These are phyloP conservation scores for Biscutella laevigata DNA, from an alignment of 441 rosid species.

Conservation along the genomic window DNA sequence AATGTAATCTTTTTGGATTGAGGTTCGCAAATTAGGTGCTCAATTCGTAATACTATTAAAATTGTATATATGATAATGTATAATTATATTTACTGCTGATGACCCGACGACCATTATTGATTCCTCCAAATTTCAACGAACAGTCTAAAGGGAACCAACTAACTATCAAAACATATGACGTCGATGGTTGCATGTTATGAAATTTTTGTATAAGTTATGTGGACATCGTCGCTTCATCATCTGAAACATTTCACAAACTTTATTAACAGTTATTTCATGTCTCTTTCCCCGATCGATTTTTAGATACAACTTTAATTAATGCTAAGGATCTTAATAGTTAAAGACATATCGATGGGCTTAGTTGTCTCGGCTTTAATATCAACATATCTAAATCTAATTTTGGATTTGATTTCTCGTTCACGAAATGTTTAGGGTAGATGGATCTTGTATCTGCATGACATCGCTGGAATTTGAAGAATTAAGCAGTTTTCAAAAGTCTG, in stretches of 20 bases:
- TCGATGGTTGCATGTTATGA: not conserved
- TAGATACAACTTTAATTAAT: slow-evolving; percentile 18
- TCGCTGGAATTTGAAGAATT: too few relatives aligned
- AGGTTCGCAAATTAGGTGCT: too few relatives aligned
- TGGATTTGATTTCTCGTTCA: too few relatives aligned
- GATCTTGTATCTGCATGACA: too few relatives aligned
- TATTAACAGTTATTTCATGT: not conserved
- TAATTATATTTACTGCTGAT: too few relatives aligned
- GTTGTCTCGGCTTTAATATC: slow-evolving; percentile 13
- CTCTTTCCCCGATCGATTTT: not conserved
- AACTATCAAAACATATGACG: slow-evolving; percentile 15
- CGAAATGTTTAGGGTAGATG: too few relatives aligned
- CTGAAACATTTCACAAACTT: slow-evolving; percentile 7
- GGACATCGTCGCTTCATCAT: slow-evolving; percentile 14
- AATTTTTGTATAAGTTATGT: not conserved
- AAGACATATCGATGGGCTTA: slow-evolving; percentile 3
- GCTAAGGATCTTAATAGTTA: slow-evolving; percentile 15
- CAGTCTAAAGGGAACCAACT: slow-evolving; percentile 22
- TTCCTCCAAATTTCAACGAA: too few relatives aligned
- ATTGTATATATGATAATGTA: too few relatives aligned
- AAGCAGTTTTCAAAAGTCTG: too few relatives aligned
- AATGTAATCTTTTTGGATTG: too few relatives aligned
- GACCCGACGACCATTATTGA: too few relatives aligned
- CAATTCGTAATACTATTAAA: too few relatives aligned
- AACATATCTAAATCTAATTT: slow-evolving; percentile 1